phyloP scores from a whole-genome alignment of 2,329 filamentous ascomycete genomes.

The Aspergillus jensenii region DNA sequence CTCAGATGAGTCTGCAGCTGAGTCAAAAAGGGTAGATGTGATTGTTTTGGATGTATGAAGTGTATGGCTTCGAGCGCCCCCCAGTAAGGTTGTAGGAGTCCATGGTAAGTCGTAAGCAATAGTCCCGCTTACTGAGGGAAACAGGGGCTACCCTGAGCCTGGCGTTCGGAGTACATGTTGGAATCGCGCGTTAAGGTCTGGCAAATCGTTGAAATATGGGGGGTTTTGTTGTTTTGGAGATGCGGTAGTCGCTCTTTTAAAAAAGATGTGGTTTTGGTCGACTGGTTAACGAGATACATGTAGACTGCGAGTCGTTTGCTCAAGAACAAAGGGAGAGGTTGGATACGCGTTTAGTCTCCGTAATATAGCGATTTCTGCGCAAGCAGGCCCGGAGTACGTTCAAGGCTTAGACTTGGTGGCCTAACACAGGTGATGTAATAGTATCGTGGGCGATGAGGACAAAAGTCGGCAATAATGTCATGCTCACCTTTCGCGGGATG shows the following conservation, averaged over 20 bases:
- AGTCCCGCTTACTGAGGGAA: slow-evolving; percentile 28
- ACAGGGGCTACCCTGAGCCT: slow-evolving; percentile 25
- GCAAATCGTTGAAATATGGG: slow-evolving; percentile 2
- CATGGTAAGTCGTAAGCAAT: slow-evolving; percentile 30
- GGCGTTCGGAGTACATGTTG: slow-evolving; percentile 26
- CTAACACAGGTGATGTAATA: background rate
- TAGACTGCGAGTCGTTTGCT: slow-evolving; percentile 14
- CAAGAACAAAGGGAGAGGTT: background rate
- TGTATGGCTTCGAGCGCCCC: slow-evolving; percentile 34
- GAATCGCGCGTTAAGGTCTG: slow-evolving; percentile 15
- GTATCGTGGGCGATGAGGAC: background rate
- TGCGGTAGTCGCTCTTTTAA: slow-evolving; percentile 10
- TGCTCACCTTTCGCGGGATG: slow-evolving; percentile 22
- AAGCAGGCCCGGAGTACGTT: background rate
- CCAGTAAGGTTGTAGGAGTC: slow-evolving; percentile 26
- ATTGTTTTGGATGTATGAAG: slow-evolving; percentile 12
- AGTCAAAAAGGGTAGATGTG: slow-evolving; percentile 8
- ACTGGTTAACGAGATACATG: slow-evolving; percentile 22
- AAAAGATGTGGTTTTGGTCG: slow-evolving; percentile 10
- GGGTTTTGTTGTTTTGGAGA: background rate
- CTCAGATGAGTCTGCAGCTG: background rate
- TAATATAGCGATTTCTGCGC: background rate
- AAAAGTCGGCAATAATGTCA: slow-evolving; percentile 12
- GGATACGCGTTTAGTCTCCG: slow-evolving; percentile 12
- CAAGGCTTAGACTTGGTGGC: background rate